Evolutionary conservation across 768 basidiomycete species (phyloP), one percentile per base, ranked within the genome.

Genomic region (Flagelloscypha sp.): DNA sequence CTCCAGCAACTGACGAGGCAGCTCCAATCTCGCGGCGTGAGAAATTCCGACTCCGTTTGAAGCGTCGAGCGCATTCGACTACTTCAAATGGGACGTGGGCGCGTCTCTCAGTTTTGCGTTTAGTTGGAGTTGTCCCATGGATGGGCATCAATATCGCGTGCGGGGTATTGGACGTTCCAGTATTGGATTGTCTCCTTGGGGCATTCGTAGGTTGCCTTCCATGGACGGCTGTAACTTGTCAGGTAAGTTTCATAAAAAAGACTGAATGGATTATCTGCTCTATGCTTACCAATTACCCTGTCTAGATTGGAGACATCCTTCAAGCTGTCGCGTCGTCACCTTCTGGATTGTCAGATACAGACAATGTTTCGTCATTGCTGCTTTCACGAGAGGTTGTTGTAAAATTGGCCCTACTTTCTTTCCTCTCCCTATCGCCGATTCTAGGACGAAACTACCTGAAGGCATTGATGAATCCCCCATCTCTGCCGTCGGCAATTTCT

Each of bases 71-170:
- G 16, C 35, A 42, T 40, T 20, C 54, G 57, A 41, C 51, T 52
- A 35, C 60, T 54, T 38, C 41, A 6, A 66, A 70, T 5, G 58
- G 69, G 7, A 58, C 79, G 2, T 95, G 93, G 92, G 79, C 90
- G 28, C 76, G 90, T 25, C 63, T 95, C 28, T 81, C 89, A 3
- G 74, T 94, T 39, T 72, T 97, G 43, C 77, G 93, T 32, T 77
- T 94, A 39, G 75, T 94, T 48, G 93, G 93, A 13, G 76, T 97
- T 36, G 88, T 95, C 3, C 93, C 93, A 5, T 97, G 93, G 93
- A 88, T 86, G 38, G 90, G 88, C 40, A 89, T 97, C 67, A 97
- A 97, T 56, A 84, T 97, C 39, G 92, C 92, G 29, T 94, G 84
- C 57, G 92, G 92, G 34, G 88, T 94, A 18, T 86, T 84, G 48